Evolutionary conservation across 805 yeast genomes (phyloP).

Genomic region (Candida rishiriensis): DNA sequence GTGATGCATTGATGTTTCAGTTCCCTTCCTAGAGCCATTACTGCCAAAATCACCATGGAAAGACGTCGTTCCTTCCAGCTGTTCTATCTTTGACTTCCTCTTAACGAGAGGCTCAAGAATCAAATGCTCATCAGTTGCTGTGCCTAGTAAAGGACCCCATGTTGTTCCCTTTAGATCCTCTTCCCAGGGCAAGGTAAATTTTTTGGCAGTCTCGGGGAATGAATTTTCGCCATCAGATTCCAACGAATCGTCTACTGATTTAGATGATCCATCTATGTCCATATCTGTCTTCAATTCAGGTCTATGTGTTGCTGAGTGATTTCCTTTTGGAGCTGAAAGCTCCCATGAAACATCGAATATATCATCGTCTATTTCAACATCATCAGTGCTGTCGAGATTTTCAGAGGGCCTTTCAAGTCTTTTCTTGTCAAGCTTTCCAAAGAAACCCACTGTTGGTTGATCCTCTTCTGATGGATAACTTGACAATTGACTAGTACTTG

Average conservation of each 20-base stretch:
- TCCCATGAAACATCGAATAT: slow-evolving; percentile 4
- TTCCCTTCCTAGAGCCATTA: background rate
- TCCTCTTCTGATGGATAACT: no score
- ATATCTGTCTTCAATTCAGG: no score
- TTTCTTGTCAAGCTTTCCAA: background rate
- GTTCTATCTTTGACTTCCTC: slow-evolving; percentile 18
- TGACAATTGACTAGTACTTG: no score
- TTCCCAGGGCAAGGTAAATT: no score
- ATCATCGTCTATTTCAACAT: background rate
- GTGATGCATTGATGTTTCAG: slow-evolving; percentile 2
- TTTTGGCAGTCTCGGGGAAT: no score
- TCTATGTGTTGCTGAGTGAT: no score
- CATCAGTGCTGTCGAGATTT: background rate
- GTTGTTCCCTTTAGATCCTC: no score
- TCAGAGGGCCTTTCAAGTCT: background rate
- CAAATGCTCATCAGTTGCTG: slow-evolving; percentile 3
- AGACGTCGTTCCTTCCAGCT: slow-evolving; percentile 8
- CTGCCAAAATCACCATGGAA: background rate
- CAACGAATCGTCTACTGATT: no score
- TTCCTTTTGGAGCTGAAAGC: no score
- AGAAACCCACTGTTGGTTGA: background rate
- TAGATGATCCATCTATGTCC: no score
- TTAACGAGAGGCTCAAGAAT: slow-evolving; percentile 24
- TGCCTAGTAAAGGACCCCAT: no score
- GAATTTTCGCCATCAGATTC: no score